phyloP scores from a whole-genome alignment of 2,329 filamentous ascomycete genomes.

The Cercospora citrullina region DNA sequence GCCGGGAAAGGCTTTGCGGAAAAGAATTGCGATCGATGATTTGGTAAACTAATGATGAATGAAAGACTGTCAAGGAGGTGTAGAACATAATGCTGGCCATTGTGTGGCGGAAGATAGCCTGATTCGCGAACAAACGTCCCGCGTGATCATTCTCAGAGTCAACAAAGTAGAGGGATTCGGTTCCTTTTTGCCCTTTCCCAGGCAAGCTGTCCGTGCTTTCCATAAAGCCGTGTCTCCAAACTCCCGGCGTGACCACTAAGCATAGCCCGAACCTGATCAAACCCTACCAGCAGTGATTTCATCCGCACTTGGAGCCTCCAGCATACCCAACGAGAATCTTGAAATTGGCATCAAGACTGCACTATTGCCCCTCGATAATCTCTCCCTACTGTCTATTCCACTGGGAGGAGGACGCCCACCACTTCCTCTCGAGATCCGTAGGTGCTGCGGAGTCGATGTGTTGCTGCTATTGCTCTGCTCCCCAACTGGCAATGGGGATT shows the following conservation, averaged over 20 bases:
- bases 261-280: not conserved
- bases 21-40: conserved; percentile 33
- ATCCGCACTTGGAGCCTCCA: not conserved
- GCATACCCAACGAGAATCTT: not conserved
- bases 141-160: too few relatives aligned
- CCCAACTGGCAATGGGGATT: not conserved
- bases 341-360: not conserved
- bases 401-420: not conserved
- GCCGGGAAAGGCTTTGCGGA: conserved; percentile 31
- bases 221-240: not conserved
- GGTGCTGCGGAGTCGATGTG: not conserved
- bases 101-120: not conserved
- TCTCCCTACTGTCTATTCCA: not conserved
- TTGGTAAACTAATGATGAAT: conserved; percentile 23
- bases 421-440: not conserved
- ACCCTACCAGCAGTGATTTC: not conserved
- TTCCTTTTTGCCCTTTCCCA: too few relatives aligned
- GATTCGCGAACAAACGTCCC: not conserved
- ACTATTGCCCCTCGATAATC: not conserved
- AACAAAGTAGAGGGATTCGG: too few relatives aligned
- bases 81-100: not conserved
- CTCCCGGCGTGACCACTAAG: not conserved
- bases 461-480: not conserved
- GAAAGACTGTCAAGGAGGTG: not conserved
- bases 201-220: too few relatives aligned